Base-by-base conservation (phyloP, 83 land plant species). In the Picea abies region DNA sequence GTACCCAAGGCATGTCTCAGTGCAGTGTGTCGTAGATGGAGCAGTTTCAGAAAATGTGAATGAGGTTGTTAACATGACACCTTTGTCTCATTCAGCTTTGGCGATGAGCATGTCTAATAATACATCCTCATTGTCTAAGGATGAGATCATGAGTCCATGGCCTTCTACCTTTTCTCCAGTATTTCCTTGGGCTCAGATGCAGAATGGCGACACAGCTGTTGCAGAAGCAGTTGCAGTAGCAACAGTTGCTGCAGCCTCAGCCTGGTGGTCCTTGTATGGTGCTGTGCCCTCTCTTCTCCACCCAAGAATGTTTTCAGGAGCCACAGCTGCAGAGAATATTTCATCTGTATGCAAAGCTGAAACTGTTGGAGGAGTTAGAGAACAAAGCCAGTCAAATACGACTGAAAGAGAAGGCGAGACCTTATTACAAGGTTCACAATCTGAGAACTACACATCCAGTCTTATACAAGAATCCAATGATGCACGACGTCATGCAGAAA, bases 251-350 rank as follows among this genome's bases (percentile, higher is more conserved):
- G 78, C 78, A 49, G 78, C 78, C 78, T 75, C 78, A 23, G 78
- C 78, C 19, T 75, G 78, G 78, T 75, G 49, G 78, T 75, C 78
- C 29, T 49, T 75, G 78, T 75, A 60, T 49, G 60, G 78, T 75
- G 78, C 5, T 23, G 4, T 73, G 77, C 78, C 78, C 22, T 8
- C 78, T 75, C 52, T 75, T 75, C 17, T 49, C 60, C 78, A 75
- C 60, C 60, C 60, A 23, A 23, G 60, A 47, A 47, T 22, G 49
- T 23, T 75, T 22, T 26, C 29, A 7, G 25, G 19, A 49, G 78
- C 17, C 22, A 22, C 32, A 23, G 26, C 3, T 75, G 29, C 60
- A 75, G 4, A 10, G 19, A 75, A 75, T 49, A 15, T 25, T 49
- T 23, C 52, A 14, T 23, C 32, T 49, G 60, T 25, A 49, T 75